Evolutionary conservation across 805 yeast species (phyloP).

Genomic region (Yarrowia divulgata): DNA sequence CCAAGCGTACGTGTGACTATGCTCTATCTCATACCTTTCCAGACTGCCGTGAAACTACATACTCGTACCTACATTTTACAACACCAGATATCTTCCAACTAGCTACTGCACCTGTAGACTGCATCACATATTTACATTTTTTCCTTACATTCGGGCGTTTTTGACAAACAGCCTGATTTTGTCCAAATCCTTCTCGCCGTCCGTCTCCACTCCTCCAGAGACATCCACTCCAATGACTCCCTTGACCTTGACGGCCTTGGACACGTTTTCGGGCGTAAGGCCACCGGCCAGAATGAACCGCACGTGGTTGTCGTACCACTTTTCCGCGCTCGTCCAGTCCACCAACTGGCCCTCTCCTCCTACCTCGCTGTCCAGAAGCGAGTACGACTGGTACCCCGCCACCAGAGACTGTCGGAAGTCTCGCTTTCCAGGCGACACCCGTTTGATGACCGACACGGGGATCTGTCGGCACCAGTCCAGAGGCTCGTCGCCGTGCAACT

Average conservation of each 20-base stretch:
- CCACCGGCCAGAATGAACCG: constrained; percentile 88
- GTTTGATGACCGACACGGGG: constrained; percentile 69
- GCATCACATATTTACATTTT: no score
- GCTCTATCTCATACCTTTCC: no score
- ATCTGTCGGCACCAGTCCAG: constrained; percentile 54
- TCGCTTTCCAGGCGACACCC: constrained; percentile 66
- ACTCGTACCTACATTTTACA: no score
- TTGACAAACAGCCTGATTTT: constrained; percentile 68
- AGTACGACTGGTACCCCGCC: constrained; percentile 57
- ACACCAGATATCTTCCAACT: no score
- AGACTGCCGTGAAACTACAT: no score
- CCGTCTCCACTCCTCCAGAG: constrained; percentile 90
- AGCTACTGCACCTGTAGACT: no score
- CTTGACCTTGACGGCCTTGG: constrained; percentile 55
- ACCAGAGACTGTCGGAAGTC: constrained; percentile 50
- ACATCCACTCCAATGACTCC: constrained; percentile 94
- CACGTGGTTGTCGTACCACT: constrained; percentile 47
- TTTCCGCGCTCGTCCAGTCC: constrained; percentile 67
- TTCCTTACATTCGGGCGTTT: constrained; percentile 52
- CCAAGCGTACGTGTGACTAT: no score
- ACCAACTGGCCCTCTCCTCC: constrained; percentile 92
- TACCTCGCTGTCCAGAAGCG: constrained; percentile 81
- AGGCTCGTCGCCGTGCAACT: constrained; percentile 82
- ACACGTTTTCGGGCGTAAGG: constrained; percentile 75
- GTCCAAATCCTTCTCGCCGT: constrained; percentile 71